Evolutionary conservation across 2,329 filamentous ascomycete genomes (phyloP).

Genomic region (Hymenotorrendiella dingleyae): DNA sequence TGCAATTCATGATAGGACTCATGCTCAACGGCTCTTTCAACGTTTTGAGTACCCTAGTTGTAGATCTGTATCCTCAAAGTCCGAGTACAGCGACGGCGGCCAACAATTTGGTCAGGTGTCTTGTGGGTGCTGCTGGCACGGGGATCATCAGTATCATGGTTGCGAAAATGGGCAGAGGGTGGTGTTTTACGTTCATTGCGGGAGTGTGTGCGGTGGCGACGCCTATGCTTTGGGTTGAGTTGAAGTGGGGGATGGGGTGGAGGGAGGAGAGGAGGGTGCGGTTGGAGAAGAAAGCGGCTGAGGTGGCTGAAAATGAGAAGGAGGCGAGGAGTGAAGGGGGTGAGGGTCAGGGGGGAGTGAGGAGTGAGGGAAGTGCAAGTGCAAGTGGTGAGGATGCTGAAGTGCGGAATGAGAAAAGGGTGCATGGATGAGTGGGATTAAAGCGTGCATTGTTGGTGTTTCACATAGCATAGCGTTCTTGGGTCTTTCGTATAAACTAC

Average conservation of each 20-base stretch:
- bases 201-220: slow-evolving; percentile 43
- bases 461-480: too few species aligned
- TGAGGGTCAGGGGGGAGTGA: neutral
- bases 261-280: slow-evolving; percentile 44
- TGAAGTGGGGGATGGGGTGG: slow-evolving; percentile 43
- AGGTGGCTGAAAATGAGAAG: slow-evolving; percentile 24
- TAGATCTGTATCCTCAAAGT: slow-evolving; percentile 56
- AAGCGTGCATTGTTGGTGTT: too few species aligned
- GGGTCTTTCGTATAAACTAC: too few species aligned
- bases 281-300: slow-evolving; percentile 32
- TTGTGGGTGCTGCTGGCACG: slow-evolving; percentile 53
- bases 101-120: slow-evolving; percentile 58
- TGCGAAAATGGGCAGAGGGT: slow-evolving; percentile 49
- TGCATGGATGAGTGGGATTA: too few species aligned
- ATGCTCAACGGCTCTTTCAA: slow-evolving; percentile 57
- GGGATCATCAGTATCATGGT: slow-evolving; percentile 56
- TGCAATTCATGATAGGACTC: slow-evolving; percentile 52
- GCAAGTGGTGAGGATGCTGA: neutral
- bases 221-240: slow-evolving; percentile 44
- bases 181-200: slow-evolving; percentile 56
- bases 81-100: slow-evolving; percentile 59
- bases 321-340: slow-evolving; percentile 18
- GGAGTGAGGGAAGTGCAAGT: neutral
- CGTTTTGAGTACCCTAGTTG: slow-evolving; percentile 56
- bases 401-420: neutral